Percentiles rank a stretch among this genome's conserved stretches.
Conservation (phyloP, 1,139 yeast genomes). For the Kodamaea sp. region DNA sequence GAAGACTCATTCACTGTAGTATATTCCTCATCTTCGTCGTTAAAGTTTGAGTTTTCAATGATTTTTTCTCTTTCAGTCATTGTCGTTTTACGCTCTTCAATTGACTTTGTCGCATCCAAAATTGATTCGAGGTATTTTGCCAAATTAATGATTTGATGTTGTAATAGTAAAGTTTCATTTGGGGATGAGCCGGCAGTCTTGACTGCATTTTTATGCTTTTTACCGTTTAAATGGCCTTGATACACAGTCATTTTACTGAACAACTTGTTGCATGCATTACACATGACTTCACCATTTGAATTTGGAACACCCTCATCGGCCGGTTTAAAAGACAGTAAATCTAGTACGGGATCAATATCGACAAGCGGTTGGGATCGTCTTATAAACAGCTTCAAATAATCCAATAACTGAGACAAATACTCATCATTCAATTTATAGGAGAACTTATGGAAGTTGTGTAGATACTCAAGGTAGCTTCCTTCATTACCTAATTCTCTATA, state of each 20-base stretch:
- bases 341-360: constrained; percentile 33
- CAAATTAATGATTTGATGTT: constrained; percentile 14
- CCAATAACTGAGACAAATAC: constrained; percentile 27
- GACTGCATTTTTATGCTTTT: constrained; percentile 63
- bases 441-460: constrained; percentile 44
- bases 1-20: constrained; percentile 22
- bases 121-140: constrained; percentile 31
- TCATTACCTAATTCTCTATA: constrained; percentile 47
- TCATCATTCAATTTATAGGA: constrained; percentile 34
- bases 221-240: constrained; percentile 67
- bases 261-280: constrained; percentile 60
- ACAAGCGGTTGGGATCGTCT: constrained; percentile 50
- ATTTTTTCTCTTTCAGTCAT: constrained; percentile 72
- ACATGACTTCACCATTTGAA: constrained; percentile 44
- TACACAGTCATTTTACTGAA: constrained; percentile 68
- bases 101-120: constrained; percentile 50
- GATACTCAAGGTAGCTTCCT: constrained; percentile 48
- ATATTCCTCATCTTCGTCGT: constrained; percentile 37
- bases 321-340: constrained; percentile 19
- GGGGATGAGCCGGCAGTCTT: not conserved
- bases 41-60: constrained; percentile 40
- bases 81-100: constrained; percentile 63
- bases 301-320: constrained; percentile 13
- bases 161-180: not conserved
- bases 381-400: constrained; percentile 47